Conservation (phyloP, 1,284 basidiomycete genomes). For the Thelephora terrestris region DNA sequence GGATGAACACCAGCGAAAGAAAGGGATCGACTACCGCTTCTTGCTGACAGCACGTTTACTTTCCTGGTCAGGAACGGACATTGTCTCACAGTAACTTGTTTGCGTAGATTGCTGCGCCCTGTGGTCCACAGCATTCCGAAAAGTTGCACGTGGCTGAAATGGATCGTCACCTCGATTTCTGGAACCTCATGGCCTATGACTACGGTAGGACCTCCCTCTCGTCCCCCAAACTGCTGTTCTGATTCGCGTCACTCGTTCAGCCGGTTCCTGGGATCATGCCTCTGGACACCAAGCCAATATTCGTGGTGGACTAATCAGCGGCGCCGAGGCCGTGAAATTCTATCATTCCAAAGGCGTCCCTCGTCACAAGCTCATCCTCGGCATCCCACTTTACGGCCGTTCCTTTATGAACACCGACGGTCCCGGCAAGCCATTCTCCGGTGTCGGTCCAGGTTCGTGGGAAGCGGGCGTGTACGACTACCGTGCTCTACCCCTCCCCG, state of each 20-base stretch:
- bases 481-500: constrained; percentile 64
- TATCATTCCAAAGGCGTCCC: constrained; percentile 68
- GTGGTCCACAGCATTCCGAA: constrained; percentile 81
- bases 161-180: constrained; percentile 85
- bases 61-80: constrained; percentile 3
- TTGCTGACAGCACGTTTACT: constrained; percentile 54
- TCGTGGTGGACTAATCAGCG: constrained; percentile 56
- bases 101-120: constrained; percentile 79
- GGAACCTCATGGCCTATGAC: constrained; percentile 95
- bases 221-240: constrained; percentile 9
- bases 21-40: constrained; percentile 53
- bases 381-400: constrained; percentile 86
- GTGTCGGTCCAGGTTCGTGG: constrained; percentile 68
- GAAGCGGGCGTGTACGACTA: constrained; percentile 78
- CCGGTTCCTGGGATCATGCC: constrained; percentile 73
- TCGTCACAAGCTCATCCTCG: constrained; percentile 77
- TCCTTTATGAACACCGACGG: constrained; percentile 85
- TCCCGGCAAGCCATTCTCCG: constrained; percentile 69
- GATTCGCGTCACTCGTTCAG: constrained; percentile 24
- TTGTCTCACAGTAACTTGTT: constrained; percentile 1
- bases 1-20: constrained; percentile 54
- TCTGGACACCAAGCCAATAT: constrained; percentile 88
- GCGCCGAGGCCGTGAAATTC: constrained; percentile 61
- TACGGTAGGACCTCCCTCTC: constrained; percentile 41
- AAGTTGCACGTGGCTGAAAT: constrained; percentile 74